Evolutionary conservation across 2,329 filamentous ascomycete species (phyloP).

Genomic region (Fusarium phyllophilum): DNA sequence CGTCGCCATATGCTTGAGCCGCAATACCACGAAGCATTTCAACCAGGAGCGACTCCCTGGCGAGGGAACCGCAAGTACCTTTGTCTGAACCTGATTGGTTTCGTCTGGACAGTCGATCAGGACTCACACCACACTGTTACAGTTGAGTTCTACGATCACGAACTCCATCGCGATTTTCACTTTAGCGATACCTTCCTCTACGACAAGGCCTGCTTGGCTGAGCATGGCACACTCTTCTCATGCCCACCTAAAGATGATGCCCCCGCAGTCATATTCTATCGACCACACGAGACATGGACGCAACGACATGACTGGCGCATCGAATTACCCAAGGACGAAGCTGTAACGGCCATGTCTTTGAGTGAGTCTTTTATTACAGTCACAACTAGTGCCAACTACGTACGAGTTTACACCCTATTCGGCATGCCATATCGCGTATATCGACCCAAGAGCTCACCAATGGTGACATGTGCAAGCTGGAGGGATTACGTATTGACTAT

Average conservation of each 20-base stretch:
- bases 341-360: constrained; percentile 86
- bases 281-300: constrained; percentile 97
- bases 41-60: constrained; percentile 96
- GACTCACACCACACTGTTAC: constrained; percentile 93
- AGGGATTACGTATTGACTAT: constrained; percentile 96
- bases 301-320: constrained; percentile 90
- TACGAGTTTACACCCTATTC: constrained; percentile 92
- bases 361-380: constrained; percentile 92
- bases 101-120: constrained; percentile 97
- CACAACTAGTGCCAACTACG: constrained; percentile 86
- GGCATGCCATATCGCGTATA: constrained; percentile 91
- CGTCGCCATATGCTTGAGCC: constrained; percentile 64
- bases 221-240: constrained; percentile 86
- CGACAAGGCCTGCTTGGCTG: constrained; percentile 92
- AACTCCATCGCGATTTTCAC: constrained; percentile 92
- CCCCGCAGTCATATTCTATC: constrained; percentile 90
- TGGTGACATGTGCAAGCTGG: constrained; percentile 94
- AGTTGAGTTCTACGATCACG: constrained; percentile 96
- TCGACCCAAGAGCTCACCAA: constrained; percentile 87
- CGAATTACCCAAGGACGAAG: constrained; percentile 85
- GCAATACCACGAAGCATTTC: constrained; percentile 84
- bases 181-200: constrained; percentile 97
- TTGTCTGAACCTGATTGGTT: constrained; percentile 91
- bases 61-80: constrained; percentile 92
- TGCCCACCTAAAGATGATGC: constrained; percentile 74